phyloP scores from a whole-genome alignment of 768 basidiomycete genomes.

The Floccularia luteovirens region DNA sequence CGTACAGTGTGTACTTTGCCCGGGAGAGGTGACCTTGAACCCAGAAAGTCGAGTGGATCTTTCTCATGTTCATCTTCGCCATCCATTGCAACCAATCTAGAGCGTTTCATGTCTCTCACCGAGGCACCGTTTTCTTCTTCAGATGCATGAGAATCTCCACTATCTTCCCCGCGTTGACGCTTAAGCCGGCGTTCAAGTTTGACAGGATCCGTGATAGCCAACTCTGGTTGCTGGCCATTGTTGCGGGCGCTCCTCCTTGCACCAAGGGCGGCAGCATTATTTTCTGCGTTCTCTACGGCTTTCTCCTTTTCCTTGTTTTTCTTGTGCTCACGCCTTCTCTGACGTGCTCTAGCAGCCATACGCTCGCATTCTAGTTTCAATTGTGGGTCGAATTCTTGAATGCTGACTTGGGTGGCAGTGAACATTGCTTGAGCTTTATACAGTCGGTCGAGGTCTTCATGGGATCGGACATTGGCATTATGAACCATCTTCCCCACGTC shows the following conservation, averaged over 20 bases:
- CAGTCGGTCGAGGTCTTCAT: slow-evolving; percentile 68
- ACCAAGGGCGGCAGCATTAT: slow-evolving; percentile 24
- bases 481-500: slow-evolving; percentile 78
- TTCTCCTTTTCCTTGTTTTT: slow-evolving; percentile 38
- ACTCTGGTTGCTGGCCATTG: slow-evolving; percentile 66
- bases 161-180: slow-evolving; percentile 55
- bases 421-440: slow-evolving; percentile 86
- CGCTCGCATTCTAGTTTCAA: slow-evolving; percentile 81
- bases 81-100: slow-evolving; percentile 31
- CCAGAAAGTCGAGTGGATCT: slow-evolving; percentile 39
- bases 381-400: slow-evolving; percentile 76
- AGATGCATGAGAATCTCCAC: slow-evolving; percentile 41
- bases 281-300: slow-evolving; percentile 24
- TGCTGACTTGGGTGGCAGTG: slow-evolving; percentile 77
- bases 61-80: slow-evolving; percentile 41
- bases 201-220: slow-evolving; percentile 67
- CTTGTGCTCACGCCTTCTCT: slow-evolving; percentile 51
- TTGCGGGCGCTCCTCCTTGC: slow-evolving; percentile 67
- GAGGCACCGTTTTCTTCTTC: slow-evolving; percentile 40
- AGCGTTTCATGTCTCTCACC: slow-evolving; percentile 50
- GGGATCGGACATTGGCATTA: slow-evolving; percentile 49
- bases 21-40: slow-evolving; percentile 23
- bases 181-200: slow-evolving; percentile 71
- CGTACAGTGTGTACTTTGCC: slow-evolving; percentile 32
- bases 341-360: slow-evolving; percentile 73